Conservation (phyloP, 371 early-diverging fungal genomes). For the Choanephora cucurbitarum region DNA sequence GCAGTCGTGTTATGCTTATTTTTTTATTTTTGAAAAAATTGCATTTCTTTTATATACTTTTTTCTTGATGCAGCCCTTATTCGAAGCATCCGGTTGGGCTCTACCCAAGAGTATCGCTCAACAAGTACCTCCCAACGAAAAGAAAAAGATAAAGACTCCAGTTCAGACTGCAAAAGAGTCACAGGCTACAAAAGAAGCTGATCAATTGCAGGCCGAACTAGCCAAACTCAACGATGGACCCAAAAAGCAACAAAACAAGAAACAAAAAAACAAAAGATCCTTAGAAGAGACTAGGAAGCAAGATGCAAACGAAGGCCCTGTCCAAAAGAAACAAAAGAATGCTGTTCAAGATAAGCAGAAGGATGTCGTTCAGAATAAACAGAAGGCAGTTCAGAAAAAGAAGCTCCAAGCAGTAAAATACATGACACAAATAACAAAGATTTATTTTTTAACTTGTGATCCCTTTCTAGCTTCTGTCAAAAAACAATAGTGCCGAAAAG, state of each 20-base stretch:
- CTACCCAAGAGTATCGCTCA: constrained; percentile 32
- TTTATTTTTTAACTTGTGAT: not conserved
- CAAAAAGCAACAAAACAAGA: constrained; percentile 14
- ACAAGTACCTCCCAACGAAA: constrained; percentile 11
- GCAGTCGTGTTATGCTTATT: too few species aligned
- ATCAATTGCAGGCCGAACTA: constrained; percentile 37
- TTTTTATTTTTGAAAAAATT: too few species aligned
- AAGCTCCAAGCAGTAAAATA: constrained; percentile 32
- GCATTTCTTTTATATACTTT: too few species aligned
- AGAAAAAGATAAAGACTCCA: constrained; percentile 11
- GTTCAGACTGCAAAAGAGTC: constrained; percentile 12
- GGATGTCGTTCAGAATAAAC: constrained; percentile 10
- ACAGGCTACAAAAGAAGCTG: constrained; percentile 27
- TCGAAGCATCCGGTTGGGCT: constrained; percentile 44
- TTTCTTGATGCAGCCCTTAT: constrained; percentile 33
- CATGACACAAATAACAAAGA: not conserved
- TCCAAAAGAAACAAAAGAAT: constrained; percentile 8
- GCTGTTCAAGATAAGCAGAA: constrained; percentile 4
- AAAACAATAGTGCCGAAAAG: constrained; percentile 10
- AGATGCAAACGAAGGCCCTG: constrained; percentile 11
- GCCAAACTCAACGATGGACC: constrained; percentile 9
- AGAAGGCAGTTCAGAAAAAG: constrained; percentile 18
- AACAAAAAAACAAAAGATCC: constrained; percentile 21
- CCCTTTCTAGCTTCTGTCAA: constrained; percentile 9
- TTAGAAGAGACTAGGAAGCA: constrained; percentile 13